A percentile compares a stretch with the other conserved stretches of the same genome.
phyloP scores from a whole-genome alignment of 208 protist species.

The Leishmania gerbilli region DNA sequence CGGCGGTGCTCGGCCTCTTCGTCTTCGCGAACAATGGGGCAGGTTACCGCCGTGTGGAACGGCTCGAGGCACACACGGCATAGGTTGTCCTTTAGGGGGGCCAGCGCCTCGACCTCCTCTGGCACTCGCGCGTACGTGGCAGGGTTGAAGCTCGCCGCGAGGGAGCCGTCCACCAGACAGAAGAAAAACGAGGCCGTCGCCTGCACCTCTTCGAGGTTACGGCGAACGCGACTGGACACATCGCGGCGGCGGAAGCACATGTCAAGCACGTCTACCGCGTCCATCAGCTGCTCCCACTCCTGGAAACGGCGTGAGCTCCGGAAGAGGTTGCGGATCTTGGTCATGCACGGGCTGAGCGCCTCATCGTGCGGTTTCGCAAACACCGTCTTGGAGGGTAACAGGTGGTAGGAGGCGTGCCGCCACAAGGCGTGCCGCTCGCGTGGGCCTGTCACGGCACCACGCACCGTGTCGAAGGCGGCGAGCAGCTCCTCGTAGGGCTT shows the following conservation, averaged over 20 bases:
- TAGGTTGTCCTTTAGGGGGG: conserved; percentile 68
- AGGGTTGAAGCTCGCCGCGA: conserved; percentile 59
- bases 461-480: conserved; percentile 77
- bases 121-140: conserved; percentile 76
- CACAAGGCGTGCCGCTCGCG: conserved; percentile 84
- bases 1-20: conserved; percentile 31
- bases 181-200: conserved; percentile 84
- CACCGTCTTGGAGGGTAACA: conserved; percentile 76
- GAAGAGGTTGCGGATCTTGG: conserved; percentile 52
- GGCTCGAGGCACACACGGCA: conserved; percentile 77
- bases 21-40: conserved; percentile 36
- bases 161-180: conserved; percentile 83
- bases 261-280: conserved; percentile 76
- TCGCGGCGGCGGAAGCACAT: conserved; percentile 60
- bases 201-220: conserved; percentile 58
- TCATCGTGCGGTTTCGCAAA: conserved; percentile 83
- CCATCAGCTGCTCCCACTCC: conserved; percentile 71
- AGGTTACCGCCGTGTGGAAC: conserved; percentile 67
- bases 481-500: conserved; percentile 78
- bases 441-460: conserved; percentile 74
- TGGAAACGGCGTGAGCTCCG: conserved; percentile 48
- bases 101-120: conserved; percentile 69
- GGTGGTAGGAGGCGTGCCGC: conserved; percentile 79
- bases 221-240: conserved; percentile 30
- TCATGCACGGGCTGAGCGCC: conserved; percentile 61